A percentile compares a stretch with the other conserved stretches of the same genome.
phyloP scores from a whole-genome alignment of 345 rosid species.

The Euphorbia tirucalli region DNA sequence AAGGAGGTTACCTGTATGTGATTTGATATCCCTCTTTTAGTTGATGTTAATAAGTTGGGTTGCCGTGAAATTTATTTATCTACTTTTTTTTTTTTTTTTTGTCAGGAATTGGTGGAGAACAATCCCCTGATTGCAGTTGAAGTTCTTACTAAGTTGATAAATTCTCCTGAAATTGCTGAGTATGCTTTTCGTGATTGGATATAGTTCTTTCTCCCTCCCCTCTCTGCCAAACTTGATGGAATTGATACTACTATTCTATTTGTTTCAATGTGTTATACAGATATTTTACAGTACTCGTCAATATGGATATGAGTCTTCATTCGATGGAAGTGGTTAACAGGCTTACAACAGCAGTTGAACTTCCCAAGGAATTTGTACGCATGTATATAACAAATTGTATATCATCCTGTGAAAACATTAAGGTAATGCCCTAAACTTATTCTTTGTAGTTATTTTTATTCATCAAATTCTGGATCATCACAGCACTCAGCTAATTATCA shows the following conservation, averaged over 20 bases:
- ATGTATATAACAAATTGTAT: constrained; percentile 94
- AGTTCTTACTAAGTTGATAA: constrained; percentile 82
- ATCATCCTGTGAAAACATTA: constrained; percentile 84
- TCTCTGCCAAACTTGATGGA: not conserved
- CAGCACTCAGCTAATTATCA: too few species aligned
- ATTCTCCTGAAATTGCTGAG: constrained; percentile 84
- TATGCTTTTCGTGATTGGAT: constrained; percentile 39
- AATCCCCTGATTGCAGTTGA: constrained; percentile 93
- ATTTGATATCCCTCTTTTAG: constrained; percentile 17
- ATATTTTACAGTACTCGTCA: constrained; percentile 80
- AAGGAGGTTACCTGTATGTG: constrained; percentile 79
- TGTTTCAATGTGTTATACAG: constrained; percentile 37
- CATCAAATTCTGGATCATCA: not conserved
- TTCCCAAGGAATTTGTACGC: constrained; percentile 88
- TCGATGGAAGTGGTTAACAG: constrained; percentile 99
- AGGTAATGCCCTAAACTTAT: constrained; percentile 41
- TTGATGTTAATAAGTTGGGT: not conserved
- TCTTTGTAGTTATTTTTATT: not conserved
- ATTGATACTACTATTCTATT: not conserved
- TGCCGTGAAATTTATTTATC: constrained; percentile 15
- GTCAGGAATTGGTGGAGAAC: constrained; percentile 92
- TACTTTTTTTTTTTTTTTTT: not conserved
- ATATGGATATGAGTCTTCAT: constrained; percentile 96
- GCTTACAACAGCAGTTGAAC: constrained; percentile 90
- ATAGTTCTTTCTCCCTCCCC: not conserved